phyloP scores from a whole-genome alignment of 306 rosid species.

The Vigna nakashimae region DNA sequence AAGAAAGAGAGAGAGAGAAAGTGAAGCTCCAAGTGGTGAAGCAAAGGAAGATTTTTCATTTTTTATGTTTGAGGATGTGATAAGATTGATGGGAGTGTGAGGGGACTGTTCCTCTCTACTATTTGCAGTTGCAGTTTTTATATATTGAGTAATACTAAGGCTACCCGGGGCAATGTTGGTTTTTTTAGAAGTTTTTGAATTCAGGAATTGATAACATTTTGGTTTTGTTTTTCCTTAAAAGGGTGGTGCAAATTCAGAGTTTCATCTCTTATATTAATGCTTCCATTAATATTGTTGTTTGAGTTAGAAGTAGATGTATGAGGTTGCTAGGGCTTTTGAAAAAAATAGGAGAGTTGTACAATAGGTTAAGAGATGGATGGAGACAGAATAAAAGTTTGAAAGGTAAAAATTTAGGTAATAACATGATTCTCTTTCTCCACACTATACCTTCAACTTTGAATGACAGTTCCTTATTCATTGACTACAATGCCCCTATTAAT shows the following conservation, averaged over 20 bases:
- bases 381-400: constrained; percentile 60
- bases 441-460: constrained; percentile 58
- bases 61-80: constrained; percentile 49
- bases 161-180: constrained; percentile 26
- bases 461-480: constrained; percentile 66
- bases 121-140: constrained; percentile 47
- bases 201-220: constrained; percentile 43
- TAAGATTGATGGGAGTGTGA: constrained; percentile 78
- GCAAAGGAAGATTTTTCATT: constrained; percentile 43
- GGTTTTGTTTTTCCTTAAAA: constrained; percentile 58
- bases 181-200: constrained; percentile 52
- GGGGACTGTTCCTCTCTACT: constrained; percentile 59
- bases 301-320: constrained; percentile 17
- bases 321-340: constrained; percentile 54
- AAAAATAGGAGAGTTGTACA: constrained; percentile 49
- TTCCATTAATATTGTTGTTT: constrained; percentile 46
- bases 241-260: constrained; percentile 56
- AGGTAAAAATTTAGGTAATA: constrained; percentile 58
- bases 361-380: constrained; percentile 52
- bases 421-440: constrained; percentile 69
- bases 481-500: constrained; percentile 58
- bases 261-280: constrained; percentile 38
- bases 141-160: constrained; percentile 52
- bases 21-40: constrained; percentile 53
- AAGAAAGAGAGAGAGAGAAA: neutral